A percentile compares a stretch with the other conserved stretches of the same genome.
Conservation (phyloP, 106 monocot species). For the Apostasia shenzhenica region DNA sequence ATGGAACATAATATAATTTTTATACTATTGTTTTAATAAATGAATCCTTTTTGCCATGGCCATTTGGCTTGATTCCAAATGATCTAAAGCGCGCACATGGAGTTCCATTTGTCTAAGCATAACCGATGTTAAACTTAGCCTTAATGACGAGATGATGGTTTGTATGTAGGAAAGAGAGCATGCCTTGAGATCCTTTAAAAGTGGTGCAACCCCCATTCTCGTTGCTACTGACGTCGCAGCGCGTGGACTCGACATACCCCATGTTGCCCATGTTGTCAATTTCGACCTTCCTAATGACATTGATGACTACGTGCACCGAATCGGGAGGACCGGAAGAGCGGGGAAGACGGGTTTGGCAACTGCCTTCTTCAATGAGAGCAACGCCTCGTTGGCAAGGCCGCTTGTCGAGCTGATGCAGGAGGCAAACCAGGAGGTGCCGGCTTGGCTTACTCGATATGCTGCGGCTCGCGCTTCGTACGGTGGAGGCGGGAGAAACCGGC, state of each 20-base stretch:
- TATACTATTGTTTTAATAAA: no score
- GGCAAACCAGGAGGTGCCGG: constrained; percentile 73
- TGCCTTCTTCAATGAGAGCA: constrained; percentile 84
- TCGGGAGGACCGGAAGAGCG: constrained; percentile 83
- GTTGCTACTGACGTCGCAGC: constrained; percentile 96
- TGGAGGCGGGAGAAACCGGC: constrained; percentile 46
- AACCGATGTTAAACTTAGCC: no score
- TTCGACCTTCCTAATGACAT: constrained; percentile 92
- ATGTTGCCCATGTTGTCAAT: constrained; percentile 80
- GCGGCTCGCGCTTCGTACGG: constrained; percentile 36
- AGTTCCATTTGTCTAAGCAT: no score
- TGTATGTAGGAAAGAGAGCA: constrained; percentile 54
- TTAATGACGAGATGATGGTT: no score
- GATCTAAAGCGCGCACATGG: no score
- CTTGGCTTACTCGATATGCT: constrained; percentile 59
- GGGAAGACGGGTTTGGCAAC: constrained; percentile 78
- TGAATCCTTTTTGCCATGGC: no score
- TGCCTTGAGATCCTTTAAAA: constrained; percentile 80
- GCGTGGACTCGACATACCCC: constrained; percentile 88
- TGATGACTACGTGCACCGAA: constrained; percentile 86
- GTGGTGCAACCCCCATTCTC: constrained; percentile 61
- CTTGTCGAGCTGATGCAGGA: constrained; percentile 78
- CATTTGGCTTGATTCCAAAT: no score
- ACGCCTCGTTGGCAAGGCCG: constrained; percentile 43
- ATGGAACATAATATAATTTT: no score